Percentiles rank a stretch among this genome's conserved stretches.
These are phyloP conservation scores for Millerozyma miso DNA, from an alignment of 805 yeast species.

Conservation along the genomic window DNA sequence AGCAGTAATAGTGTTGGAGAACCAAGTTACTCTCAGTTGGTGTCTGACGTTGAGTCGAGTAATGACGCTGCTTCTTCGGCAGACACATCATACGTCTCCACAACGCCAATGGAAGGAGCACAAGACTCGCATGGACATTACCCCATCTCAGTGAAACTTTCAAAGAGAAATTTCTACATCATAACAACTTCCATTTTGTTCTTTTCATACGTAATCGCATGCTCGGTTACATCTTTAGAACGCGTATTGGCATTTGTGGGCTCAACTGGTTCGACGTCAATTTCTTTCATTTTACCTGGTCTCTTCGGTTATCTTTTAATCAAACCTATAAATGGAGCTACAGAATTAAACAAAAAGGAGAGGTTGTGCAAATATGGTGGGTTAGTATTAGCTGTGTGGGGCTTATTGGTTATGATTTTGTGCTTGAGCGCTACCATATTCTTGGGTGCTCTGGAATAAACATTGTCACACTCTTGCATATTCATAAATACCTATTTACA, in stretches of 20 bases:
- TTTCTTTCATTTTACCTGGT: constrained; percentile 76
- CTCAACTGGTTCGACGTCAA: constrained; percentile 78
- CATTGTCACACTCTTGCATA: not conserved
- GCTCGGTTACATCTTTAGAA: constrained; percentile 60
- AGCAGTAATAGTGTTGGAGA: constrained; percentile 8
- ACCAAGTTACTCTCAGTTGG: constrained; percentile 25
- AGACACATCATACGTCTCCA: constrained; percentile 37
- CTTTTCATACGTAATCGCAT: constrained; percentile 52
- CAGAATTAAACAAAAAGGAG: constrained; percentile 24
- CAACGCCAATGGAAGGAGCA: constrained; percentile 45
- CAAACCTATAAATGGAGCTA: constrained; percentile 29
- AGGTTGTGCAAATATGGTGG: constrained; percentile 34
- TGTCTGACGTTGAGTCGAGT: constrained; percentile 22
- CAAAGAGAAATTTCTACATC: constrained; percentile 41
- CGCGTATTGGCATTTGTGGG: constrained; percentile 71
- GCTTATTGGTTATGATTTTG: constrained; percentile 49
- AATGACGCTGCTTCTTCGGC: constrained; percentile 17
- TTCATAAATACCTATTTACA: not conserved
- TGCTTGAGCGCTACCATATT: constrained; percentile 49
- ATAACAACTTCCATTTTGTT: constrained; percentile 47
- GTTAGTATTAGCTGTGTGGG: constrained; percentile 48
- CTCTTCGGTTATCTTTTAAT: constrained; percentile 63
- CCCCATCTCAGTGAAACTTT: constrained; percentile 47
- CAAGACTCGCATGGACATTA: constrained; percentile 44
- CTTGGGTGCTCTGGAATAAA: constrained; percentile 23